These are phyloP conservation scores for Alternaria sp. DNA, from an alignment of 2,329 filamentous ascomycete species.

Conservation along the genomic window DNA sequence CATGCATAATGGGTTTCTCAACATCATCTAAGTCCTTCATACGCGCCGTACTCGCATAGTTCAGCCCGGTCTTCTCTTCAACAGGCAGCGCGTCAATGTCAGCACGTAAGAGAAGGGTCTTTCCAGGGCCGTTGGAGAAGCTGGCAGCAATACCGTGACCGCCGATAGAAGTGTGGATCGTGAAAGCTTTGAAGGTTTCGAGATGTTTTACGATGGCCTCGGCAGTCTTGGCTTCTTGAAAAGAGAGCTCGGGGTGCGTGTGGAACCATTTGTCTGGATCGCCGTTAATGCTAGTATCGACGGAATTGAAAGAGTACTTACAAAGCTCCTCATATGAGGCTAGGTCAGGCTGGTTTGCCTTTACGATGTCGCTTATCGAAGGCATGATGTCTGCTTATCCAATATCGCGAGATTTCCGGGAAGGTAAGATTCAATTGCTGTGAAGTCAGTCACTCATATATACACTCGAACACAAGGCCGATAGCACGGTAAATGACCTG, in stretches of 20 bases:
- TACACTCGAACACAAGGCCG: background rate
- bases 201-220: conserved; percentile 41
- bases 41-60: conserved; percentile 63
- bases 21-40: conserved; percentile 57
- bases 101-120: conserved; percentile 65
- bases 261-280: conserved; percentile 46
- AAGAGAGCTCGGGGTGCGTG: conserved; percentile 47
- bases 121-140: conserved; percentile 63
- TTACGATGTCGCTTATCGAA: conserved; percentile 39
- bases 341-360: conserved; percentile 35
- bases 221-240: conserved; percentile 46
- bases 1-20: conserved; percentile 69
- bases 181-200: conserved; percentile 45
- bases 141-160: conserved; percentile 67
- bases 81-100: conserved; percentile 71
- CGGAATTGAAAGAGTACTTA: conserved; percentile 17
- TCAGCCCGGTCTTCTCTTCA: conserved; percentile 62
- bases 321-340: conserved; percentile 46
- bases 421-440: background rate
- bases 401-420: background rate
- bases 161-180: conserved; percentile 63
- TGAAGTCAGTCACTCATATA: conserved; percentile 2
- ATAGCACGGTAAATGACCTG: conserved; percentile 4
- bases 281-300: conserved; percentile 7
- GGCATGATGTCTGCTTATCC: conserved; percentile 29